phyloP scores from a whole-genome alignment of 805 yeast genomes.

The Saturnispora gosingensis region DNA sequence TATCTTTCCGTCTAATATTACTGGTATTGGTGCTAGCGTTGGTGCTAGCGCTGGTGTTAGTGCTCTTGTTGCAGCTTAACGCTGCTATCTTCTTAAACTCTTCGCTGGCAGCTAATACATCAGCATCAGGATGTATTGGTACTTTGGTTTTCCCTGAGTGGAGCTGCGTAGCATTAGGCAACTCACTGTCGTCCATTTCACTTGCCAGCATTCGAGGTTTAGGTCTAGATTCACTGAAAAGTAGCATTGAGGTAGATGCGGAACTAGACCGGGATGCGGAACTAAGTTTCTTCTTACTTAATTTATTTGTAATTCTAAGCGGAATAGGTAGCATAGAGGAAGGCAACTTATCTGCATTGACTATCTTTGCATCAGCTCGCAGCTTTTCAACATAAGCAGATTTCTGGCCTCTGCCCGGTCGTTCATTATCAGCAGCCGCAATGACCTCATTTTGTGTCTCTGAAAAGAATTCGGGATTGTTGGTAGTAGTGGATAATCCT shows the following conservation, averaged over 20 bases:
- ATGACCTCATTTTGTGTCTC: slow-evolving; percentile 6
- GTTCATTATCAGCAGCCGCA: not conserved
- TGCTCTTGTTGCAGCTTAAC: not conserved
- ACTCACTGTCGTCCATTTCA: slow-evolving; percentile 62
- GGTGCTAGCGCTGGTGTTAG: slow-evolving; percentile 7
- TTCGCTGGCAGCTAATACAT: slow-evolving; percentile 24
- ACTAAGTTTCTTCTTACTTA: not conserved
- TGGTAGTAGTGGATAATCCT: slow-evolving; percentile 28
- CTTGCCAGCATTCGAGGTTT: slow-evolving; percentile 63
- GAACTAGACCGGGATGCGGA: not conserved
- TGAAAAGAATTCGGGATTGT: slow-evolving; percentile 25
- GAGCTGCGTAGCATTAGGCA: slow-evolving; percentile 27
- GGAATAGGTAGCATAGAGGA: slow-evolving; percentile 4
- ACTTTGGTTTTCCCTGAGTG: slow-evolving; percentile 22
- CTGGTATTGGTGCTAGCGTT: slow-evolving; percentile 4
- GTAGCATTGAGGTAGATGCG: not conserved
- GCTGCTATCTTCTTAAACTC: slow-evolving; percentile 19
- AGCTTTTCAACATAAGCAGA: slow-evolving; percentile 38
- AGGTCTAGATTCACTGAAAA: slow-evolving; percentile 33
- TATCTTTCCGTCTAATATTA: slow-evolving; percentile 7
- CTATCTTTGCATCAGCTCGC: slow-evolving; percentile 5
- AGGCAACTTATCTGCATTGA: slow-evolving; percentile 1
- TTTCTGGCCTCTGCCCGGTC: slow-evolving; percentile 37
- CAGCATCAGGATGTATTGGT: slow-evolving; percentile 28
- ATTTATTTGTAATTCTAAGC: not conserved